Conservation (phyloP, 768 basidiomycete genomes). For the Trametes punicea region DNA sequence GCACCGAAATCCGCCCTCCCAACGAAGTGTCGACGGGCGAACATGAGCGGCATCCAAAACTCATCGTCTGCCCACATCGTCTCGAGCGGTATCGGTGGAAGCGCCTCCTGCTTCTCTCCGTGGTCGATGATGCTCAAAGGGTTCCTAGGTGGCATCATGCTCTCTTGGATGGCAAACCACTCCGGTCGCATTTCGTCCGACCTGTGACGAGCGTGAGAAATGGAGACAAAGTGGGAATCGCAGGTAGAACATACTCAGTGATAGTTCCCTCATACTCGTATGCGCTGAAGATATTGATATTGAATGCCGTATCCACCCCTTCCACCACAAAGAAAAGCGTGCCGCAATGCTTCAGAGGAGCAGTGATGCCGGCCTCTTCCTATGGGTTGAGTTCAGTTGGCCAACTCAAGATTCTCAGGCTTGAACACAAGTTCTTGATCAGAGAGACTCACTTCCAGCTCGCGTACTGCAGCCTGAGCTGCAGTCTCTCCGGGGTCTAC, state of each 20-base stretch:
- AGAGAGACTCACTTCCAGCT: conserved; percentile 45
- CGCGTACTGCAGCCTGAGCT: conserved; percentile 71
- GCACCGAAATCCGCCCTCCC: conserved; percentile 45
- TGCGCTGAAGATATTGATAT: conserved; percentile 72
- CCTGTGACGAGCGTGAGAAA: conserved; percentile 37
- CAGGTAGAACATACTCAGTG: conserved; percentile 73
- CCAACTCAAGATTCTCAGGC: neutral
- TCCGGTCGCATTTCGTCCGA: conserved; percentile 85
- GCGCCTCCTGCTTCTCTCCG: neutral
- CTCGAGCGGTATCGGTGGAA: conserved; percentile 55
- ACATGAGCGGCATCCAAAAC: conserved; percentile 66
- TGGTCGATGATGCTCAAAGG: neutral
- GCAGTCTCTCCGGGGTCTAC: conserved; percentile 72
- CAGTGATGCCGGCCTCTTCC: conserved; percentile 82
- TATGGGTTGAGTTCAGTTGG: conserved; percentile 28
- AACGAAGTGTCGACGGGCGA: conserved; percentile 39
- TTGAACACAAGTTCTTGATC: neutral
- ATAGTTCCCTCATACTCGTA: conserved; percentile 56
- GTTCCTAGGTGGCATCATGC: conserved; percentile 11
- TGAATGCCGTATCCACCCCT: conserved; percentile 55
- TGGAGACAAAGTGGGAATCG: neutral
- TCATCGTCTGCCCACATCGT: conserved; percentile 62
- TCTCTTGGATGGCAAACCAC: conserved; percentile 57
- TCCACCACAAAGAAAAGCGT: conserved; percentile 60
- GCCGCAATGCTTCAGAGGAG: conserved; percentile 61